A percentile compares a stretch with the other conserved stretches of the same genome.
phyloP scores from a whole-genome alignment of 2,329 filamentous ascomycete species.

The Epichloe festucae region DNA sequence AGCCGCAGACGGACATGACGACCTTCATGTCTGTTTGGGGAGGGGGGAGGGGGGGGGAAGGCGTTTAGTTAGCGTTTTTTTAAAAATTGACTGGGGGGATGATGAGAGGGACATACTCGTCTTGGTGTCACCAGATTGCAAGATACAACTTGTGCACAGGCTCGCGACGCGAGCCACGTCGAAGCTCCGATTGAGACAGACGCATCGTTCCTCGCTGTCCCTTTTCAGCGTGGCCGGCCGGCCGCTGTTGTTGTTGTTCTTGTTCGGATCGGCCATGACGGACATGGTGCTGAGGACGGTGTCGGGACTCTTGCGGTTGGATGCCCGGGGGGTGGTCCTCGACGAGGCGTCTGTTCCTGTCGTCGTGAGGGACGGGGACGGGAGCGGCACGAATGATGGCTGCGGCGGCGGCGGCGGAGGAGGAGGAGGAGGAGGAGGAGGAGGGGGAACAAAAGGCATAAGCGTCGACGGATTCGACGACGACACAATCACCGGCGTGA shows the following conservation, averaged over 20 bases:
- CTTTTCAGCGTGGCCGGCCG: background rate
- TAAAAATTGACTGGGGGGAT: constrained; percentile 3
- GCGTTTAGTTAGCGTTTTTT: background rate
- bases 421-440: background rate
- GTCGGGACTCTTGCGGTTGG: background rate
- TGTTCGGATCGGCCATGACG: background rate
- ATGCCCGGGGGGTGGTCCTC: background rate
- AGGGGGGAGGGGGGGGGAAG: no score
- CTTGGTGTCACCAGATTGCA: constrained; percentile 16
- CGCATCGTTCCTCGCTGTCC: constrained; percentile 21
- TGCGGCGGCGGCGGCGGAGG: background rate
- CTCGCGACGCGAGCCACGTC: constrained; percentile 25
- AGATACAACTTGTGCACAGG: constrained; percentile 26
- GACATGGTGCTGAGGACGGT: constrained; percentile 1
- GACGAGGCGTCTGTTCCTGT: background rate
- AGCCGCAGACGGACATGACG: constrained; percentile 24
- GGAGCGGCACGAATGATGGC: background rate
- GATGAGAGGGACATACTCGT: constrained; percentile 14
- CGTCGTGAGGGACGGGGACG: background rate
- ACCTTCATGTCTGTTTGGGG: constrained; percentile 19
- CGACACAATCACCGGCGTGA: constrained; percentile 4
- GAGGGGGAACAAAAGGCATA: no score
- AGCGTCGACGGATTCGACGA: background rate
- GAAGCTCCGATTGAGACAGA: constrained; percentile 27
- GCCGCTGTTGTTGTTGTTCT: background rate